phyloP scores from a whole-genome alignment of 192 early-diverging fungal genomes.

The Coemansia javaensis region DNA sequence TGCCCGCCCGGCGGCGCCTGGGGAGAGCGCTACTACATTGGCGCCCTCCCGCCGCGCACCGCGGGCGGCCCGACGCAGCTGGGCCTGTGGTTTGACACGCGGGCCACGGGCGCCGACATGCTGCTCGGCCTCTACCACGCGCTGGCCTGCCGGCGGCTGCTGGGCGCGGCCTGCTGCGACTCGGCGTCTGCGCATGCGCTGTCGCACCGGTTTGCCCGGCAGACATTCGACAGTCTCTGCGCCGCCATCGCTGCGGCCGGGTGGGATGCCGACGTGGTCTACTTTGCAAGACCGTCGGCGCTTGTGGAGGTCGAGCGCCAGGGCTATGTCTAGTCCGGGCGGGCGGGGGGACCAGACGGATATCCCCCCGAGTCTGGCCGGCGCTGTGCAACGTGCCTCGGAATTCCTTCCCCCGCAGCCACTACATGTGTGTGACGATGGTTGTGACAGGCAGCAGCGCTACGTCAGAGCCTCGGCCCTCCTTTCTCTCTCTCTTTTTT shows the following conservation, averaged over 20 bases:
- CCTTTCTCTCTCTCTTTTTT: too few relatives aligned
- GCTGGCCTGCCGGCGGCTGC: slow-evolving; percentile 9
- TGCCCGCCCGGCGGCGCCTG: neutral
- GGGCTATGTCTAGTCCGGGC: neutral
- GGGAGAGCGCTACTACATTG: slow-evolving; percentile 25
- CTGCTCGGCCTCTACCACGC: slow-evolving; percentile 32
- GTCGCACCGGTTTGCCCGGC: slow-evolving; percentile 20
- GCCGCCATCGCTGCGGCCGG: slow-evolving; percentile 10
- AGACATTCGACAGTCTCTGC: slow-evolving; percentile 15
- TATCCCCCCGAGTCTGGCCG: too few relatives aligned
- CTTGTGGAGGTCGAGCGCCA: slow-evolving; percentile 6
- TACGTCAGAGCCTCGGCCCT: too few relatives aligned
- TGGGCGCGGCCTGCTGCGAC: neutral
- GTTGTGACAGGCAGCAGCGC: too few relatives aligned
- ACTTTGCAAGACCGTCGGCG: slow-evolving; percentile 19
- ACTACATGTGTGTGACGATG: too few relatives aligned
- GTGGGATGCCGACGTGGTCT: slow-evolving; percentile 32
- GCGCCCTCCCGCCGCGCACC: slow-evolving; percentile 9
- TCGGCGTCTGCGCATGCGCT: neutral
- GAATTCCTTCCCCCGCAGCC: too few relatives aligned
- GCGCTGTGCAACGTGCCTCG: too few relatives aligned
- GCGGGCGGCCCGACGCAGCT: slow-evolving; percentile 6
- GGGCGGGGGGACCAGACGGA: too few relatives aligned
- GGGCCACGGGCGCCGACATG: slow-evolving; percentile 14
- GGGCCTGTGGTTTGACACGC: slow-evolving; percentile 22